Evolutionary conservation across 164 flowering plant genomes (phyloP).

Genomic region (Vitis amurensis): DNA sequence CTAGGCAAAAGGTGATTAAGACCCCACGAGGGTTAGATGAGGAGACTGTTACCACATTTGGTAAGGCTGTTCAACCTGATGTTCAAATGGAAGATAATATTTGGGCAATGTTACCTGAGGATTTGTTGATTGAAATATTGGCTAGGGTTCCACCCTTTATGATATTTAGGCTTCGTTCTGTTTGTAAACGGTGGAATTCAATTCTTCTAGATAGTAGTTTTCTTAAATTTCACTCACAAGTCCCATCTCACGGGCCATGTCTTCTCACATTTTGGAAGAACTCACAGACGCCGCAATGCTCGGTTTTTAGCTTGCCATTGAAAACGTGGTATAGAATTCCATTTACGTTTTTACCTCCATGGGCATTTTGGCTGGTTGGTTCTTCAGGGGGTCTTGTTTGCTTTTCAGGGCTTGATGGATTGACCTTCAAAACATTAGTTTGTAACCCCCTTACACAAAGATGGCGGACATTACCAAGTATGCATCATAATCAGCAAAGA

Average conservation of each 20-base stretch:
- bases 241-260: constrained; percentile 91
- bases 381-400: constrained; percentile 92
- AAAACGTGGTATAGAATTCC: constrained; percentile 88
- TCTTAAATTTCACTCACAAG: constrained; percentile 76
- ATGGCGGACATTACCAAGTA: constrained; percentile 79
- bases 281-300: constrained; percentile 68
- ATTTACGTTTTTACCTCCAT: constrained; percentile 69
- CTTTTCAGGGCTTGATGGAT: constrained; percentile 84
- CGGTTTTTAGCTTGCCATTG: constrained; percentile 86
- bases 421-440: constrained; percentile 66
- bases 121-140: constrained; percentile 79
- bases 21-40: constrained; percentile 95
- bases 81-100: constrained; percentile 90
- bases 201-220: constrained; percentile 78
- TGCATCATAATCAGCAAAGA: constrained; percentile 91
- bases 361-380: constrained; percentile 95
- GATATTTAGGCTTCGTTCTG: constrained; percentile 83
- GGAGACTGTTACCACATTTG: constrained; percentile 66
- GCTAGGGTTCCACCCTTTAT: constrained; percentile 92
- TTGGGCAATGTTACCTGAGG: constrained; percentile 95
- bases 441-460: constrained; percentile 91
- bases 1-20: constrained; percentile 72
- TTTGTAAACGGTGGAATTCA: constrained; percentile 88
- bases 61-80: constrained; percentile 60
- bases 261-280: constrained; percentile 87